Evolutionary conservation across 805 yeast genomes (phyloP).

Genomic region (Saccharomycopsis babjevae): DNA sequence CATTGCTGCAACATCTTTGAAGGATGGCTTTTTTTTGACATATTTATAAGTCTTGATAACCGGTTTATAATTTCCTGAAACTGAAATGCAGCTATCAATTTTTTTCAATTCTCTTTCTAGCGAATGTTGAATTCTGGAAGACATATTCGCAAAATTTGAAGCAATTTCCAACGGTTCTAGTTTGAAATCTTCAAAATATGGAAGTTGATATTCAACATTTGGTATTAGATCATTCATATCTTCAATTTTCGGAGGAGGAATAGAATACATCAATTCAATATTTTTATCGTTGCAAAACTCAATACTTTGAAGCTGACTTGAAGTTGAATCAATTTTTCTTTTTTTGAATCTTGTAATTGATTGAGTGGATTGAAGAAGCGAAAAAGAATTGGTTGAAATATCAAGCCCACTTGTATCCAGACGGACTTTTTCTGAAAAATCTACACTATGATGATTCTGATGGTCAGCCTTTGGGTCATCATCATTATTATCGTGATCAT

Average conservation of each 20-base stretch:
- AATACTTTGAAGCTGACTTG: background rate
- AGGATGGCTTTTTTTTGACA: background rate
- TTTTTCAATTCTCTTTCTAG: background rate
- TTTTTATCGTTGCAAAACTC: background rate
- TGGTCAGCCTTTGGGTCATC: background rate
- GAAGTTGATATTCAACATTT: background rate
- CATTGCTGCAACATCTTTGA: background rate
- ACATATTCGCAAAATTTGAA: background rate
- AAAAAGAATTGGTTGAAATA: background rate
- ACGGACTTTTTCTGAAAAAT: background rate
- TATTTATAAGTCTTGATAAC: background rate
- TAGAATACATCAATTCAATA: constrained; percentile 12
- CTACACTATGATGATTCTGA: too few relatives aligned
- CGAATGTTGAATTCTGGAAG: background rate
- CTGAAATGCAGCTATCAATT: background rate
- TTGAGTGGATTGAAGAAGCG: background rate
- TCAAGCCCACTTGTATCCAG: background rate
- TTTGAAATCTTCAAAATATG: background rate
- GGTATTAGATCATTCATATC: constrained; percentile 27
- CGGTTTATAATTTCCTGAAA: background rate
- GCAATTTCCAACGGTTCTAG: background rate
- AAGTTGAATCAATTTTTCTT: background rate
- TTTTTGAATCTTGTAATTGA: background rate
- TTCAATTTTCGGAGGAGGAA: constrained; percentile 19
- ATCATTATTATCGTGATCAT: background rate